Conservation (phyloP, 108 stramenopile genomes). For the Mediolabrus comicus region DNA sequence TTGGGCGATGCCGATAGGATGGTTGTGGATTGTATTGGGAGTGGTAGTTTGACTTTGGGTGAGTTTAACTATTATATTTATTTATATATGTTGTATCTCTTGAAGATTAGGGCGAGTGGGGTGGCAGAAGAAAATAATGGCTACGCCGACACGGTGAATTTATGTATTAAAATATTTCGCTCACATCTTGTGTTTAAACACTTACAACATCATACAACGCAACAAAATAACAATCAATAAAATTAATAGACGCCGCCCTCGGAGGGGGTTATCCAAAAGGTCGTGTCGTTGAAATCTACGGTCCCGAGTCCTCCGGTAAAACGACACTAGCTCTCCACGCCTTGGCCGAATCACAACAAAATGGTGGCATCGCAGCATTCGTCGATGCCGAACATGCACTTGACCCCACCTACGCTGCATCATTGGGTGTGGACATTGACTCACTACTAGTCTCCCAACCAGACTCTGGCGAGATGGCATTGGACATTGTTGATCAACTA, state of each 20-base stretch:
- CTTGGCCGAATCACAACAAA: slow-evolving; percentile 86
- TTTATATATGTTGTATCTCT: neutral
- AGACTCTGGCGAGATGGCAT: slow-evolving; percentile 96
- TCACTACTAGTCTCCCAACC: slow-evolving; percentile 91
- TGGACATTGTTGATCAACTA: slow-evolving; percentile 96
- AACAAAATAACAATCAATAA: neutral
- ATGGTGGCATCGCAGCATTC: slow-evolving; percentile 92
- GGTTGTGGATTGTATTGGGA: slow-evolving; percentile 81
- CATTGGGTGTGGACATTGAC: slow-evolving; percentile 88
- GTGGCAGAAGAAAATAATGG: too few species aligned
- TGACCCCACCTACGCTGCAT: slow-evolving; percentile 88
- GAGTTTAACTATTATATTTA: slow-evolving; percentile 2
- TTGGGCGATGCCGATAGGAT: slow-evolving; percentile 76
- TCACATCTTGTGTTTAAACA: neutral
- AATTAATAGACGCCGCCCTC: slow-evolving; percentile 57
- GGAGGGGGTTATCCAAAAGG: slow-evolving; percentile 86
- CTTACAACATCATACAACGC: neutral
- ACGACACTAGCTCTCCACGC: slow-evolving; percentile 97
- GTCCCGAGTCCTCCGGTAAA: slow-evolving; percentile 94
- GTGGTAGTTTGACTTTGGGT: slow-evolving; percentile 91
- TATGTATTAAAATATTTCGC: too few species aligned
- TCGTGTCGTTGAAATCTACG: slow-evolving; percentile 94
- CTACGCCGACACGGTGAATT: too few species aligned
- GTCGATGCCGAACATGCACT: slow-evolving; percentile 98
- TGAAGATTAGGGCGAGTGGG: neutral